Percentiles rank a stretch among this genome's conserved stretches.
Conservation (phyloP, 352 stramenopile species). For the Discostella stelligera region DNA sequence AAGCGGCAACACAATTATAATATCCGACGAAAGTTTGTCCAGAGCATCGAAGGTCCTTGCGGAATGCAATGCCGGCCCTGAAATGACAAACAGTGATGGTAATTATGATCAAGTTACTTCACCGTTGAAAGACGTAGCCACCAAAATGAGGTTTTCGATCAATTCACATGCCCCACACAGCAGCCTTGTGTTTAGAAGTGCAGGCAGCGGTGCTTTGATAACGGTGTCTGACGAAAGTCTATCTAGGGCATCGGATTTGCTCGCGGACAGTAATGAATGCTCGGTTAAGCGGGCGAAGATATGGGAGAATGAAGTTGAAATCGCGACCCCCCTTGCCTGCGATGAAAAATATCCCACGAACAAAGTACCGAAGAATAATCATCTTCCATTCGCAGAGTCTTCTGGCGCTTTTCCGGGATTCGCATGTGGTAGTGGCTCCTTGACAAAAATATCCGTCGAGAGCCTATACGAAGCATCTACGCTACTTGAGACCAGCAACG, state of each 20-base stretch:
- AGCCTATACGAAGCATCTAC: no score
- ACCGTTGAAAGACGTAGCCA: background rate
- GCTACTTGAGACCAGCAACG: no score
- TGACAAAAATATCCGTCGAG: background rate
- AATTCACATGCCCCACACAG: background rate
- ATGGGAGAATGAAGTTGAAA: background rate
- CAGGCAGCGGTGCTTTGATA: conserved; percentile 22
- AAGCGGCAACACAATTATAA: background rate
- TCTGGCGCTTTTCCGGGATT: background rate
- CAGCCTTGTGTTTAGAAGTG: conserved; percentile 14
- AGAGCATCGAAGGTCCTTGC: background rate
- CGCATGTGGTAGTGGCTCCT: background rate
- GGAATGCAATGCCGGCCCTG: background rate
- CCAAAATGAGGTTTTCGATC: background rate
- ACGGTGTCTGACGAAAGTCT: conserved; percentile 11
- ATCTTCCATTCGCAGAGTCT: background rate
- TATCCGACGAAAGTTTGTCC: background rate
- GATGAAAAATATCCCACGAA: background rate
- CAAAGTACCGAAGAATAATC: background rate
- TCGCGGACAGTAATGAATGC: background rate
- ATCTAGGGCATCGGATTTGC: conserved; percentile 1
- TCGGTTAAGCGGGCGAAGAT: background rate
- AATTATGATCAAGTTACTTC: background rate
- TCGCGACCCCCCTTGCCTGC: background rate
- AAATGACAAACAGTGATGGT: background rate